Conservation (phyloP, 805 yeast species). For the Candida loeiensis region DNA sequence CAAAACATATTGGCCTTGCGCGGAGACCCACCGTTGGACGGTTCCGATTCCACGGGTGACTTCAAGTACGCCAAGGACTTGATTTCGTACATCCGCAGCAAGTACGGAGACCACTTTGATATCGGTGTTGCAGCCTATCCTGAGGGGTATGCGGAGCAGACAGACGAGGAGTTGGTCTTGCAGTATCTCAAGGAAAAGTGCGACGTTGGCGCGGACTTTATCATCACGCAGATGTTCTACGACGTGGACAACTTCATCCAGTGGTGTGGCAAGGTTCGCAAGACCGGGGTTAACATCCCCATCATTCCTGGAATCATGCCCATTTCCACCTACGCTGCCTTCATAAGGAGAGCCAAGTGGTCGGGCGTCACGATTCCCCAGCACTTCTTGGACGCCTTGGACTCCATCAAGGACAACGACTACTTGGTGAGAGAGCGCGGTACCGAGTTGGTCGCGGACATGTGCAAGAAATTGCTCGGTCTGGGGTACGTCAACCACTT, state of each 20-base stretch:
- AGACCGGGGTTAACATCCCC: constrained; percentile 73
- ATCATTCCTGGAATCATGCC: constrained; percentile 99
- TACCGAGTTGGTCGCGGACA: constrained; percentile 71
- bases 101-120: constrained; percentile 85
- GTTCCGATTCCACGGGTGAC: constrained; percentile 72
- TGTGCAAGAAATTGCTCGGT: constrained; percentile 72
- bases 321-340: constrained; percentile 89
- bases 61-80: constrained; percentile 87
- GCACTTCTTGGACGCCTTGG: constrained; percentile 63
- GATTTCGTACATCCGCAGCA: constrained; percentile 65
- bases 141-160: constrained; percentile 93
- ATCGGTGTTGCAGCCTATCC: constrained; percentile 98
- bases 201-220: constrained; percentile 91
- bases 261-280: constrained; percentile 76
- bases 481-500: constrained; percentile 77
- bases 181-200: constrained; percentile 77
- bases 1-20: constrained; percentile 91
- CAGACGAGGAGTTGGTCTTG: constrained; percentile 45
- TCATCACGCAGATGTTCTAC: constrained; percentile 96
- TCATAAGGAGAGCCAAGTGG: constrained; percentile 93
- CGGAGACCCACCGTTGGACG: constrained; percentile 90
- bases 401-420: constrained; percentile 88
- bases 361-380: constrained; percentile 80
- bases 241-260: constrained; percentile 79
- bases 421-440: constrained; percentile 82